Base-by-base conservation (phyloP, 495 filamentous ascomycete species). In the Penicillium silybi region DNA sequence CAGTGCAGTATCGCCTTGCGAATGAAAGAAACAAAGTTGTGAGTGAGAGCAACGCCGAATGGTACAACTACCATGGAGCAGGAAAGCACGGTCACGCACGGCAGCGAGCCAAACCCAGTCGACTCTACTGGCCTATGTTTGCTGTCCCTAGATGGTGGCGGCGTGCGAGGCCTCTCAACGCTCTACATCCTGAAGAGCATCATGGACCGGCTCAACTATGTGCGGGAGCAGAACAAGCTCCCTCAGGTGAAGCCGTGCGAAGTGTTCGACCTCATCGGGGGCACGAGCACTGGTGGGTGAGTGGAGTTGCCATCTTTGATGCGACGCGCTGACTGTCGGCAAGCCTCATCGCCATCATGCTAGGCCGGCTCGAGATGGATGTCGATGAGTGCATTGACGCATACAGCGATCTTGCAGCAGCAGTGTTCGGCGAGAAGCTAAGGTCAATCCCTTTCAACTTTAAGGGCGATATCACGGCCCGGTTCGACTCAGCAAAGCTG, bases 81-180 rank as follows among this genome's bases (percentile, higher is more conserved):
- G 16, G 38, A 41, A 41, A 18, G 2, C 10, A 17, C 38, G 4
- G 1, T 41, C 5, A 41, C 6, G 17, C n/a, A 41, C n/a, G 42
- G 25, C 42, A 61, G 61, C 42, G 52, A 54, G n/a, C 46, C 41
- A 26, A 34, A 54, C 29, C 56, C 43, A 16, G 2, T 54, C 1
- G 51, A 51, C 39, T 41, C 10, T 4, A 53, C 29, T 4, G 54
- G 50, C 3, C 42, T 58, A 6, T 58, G 50, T 51, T 66, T 76
- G 35, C 68, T 76, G 52, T 63, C 65, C 39, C 68, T 81, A 15
- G 80, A 83, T 57, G 79, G 80, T 47, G 80, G 80, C 29, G 80
- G 80, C 22, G 72, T 82, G 1, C 74, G 80, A 13, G 78, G 76
- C 2, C 58, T 83, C 19, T 80, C 79, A 3, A 63, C 71, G 0